Evolutionary conservation across 1,139 yeast genomes (phyloP).

Genomic region (Kodamaea derodonti): DNA sequence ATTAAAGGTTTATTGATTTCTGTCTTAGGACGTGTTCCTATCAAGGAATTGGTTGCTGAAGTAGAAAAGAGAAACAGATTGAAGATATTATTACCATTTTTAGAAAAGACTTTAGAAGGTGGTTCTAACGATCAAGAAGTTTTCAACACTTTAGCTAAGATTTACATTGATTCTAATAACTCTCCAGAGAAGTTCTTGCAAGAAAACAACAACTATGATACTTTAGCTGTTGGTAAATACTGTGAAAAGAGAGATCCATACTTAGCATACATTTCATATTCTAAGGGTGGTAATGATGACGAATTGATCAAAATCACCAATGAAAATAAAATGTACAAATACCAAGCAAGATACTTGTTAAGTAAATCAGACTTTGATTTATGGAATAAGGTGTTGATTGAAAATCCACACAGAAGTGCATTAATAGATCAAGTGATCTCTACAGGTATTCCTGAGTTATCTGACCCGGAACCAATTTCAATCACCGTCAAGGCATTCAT

Average conservation of each 20-base stretch:
- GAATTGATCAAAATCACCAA: constrained; percentile 90
- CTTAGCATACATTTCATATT: constrained; percentile 94
- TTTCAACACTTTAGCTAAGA: constrained; percentile 92
- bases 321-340: constrained; percentile 96
- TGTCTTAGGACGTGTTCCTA: constrained; percentile 93
- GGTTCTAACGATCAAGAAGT: constrained; percentile 92
- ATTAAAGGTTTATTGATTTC: constrained; percentile 78
- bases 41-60: constrained; percentile 83
- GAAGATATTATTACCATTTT: constrained; percentile 85
- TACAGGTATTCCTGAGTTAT: constrained; percentile 93
- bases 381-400: constrained; percentile 76
- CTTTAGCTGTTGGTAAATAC: constrained; percentile 92
- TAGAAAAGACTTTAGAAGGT: constrained; percentile 82
- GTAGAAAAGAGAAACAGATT: constrained; percentile 95
- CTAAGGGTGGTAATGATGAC: constrained; percentile 87
- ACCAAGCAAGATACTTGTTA: constrained; percentile 93
- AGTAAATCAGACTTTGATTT: constrained; percentile 76
- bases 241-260: constrained; percentile 99
- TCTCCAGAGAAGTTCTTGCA: constrained; percentile 94
- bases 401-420: constrained; percentile 82
- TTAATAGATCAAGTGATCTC: constrained; percentile 92
- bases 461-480: constrained; percentile 94
- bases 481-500: constrained; percentile 94
- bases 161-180: constrained; percentile 95
- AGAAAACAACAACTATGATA: constrained; percentile 86